Conservation (phyloP, 257 asterid genomes). For the Lycium barbarum region DNA sequence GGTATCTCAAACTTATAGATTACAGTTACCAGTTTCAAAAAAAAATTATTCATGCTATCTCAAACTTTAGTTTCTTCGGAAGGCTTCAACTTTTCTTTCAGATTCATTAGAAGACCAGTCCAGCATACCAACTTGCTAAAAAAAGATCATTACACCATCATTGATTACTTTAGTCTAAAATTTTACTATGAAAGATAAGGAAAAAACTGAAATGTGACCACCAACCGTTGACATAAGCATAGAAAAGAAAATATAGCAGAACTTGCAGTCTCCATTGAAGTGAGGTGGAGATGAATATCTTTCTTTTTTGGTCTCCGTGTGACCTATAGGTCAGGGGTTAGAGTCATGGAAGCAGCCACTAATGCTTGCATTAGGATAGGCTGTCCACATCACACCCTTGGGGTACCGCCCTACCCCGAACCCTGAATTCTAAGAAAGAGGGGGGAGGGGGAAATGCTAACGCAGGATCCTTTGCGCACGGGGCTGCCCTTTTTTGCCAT, state of each 20-base stretch:
- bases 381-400: too few relatives aligned
- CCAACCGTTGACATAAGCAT: neutral
- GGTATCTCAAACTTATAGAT: neutral
- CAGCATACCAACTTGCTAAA: neutral
- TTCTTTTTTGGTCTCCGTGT: too few relatives aligned
- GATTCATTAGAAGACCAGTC: neutral
- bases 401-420: too few relatives aligned
- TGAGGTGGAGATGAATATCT: neutral
- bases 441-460: too few relatives aligned
- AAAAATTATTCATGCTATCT: too few relatives aligned
- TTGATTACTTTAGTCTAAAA: neutral
- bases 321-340: too few relatives aligned
- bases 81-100: constrained; percentile 23
- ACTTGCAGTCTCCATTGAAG: neutral
- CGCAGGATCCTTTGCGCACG: too few relatives aligned
- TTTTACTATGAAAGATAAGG: neutral
- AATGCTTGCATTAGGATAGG: too few relatives aligned
- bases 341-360: too few relatives aligned
- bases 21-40: too few relatives aligned
- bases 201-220: neutral
- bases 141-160: neutral
- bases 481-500: too few relatives aligned
- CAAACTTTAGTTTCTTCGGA: neutral
- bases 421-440: too few relatives aligned
- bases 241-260: neutral